A percentile compares a stretch with the other conserved stretches of the same genome.
phyloP scores from a whole-genome alignment of 2,329 filamentous ascomycete genomes.

The Colletotrichum tropicicola region DNA sequence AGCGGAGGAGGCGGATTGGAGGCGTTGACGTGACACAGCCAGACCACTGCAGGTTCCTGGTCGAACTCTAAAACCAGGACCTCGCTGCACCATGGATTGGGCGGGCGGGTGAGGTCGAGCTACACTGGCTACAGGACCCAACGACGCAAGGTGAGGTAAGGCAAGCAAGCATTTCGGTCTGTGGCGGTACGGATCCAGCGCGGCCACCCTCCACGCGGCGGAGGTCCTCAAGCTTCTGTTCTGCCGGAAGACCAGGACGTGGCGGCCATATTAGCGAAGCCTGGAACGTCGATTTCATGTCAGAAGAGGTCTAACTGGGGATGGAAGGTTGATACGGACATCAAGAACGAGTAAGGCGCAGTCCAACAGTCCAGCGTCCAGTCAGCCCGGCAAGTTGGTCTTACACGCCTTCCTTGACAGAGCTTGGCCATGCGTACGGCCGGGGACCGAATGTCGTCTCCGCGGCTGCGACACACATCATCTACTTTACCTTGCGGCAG shows the following conservation, averaged over 20 bases:
- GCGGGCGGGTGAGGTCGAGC: background rate
- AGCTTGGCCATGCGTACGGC: background rate
- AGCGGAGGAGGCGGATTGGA: constrained; percentile 9
- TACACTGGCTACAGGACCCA: background rate
- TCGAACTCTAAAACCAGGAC: constrained; percentile 19
- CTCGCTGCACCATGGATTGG: background rate
- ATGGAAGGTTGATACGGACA: background rate
- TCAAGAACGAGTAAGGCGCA: constrained; percentile 7
- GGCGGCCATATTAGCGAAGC: background rate
- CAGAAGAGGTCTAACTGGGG: background rate
- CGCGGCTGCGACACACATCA: constrained; percentile 9
- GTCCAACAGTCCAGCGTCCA: background rate
- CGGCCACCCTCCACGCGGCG: too few species aligned
- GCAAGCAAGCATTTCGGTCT: constrained; percentile 1
- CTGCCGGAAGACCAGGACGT: background rate
- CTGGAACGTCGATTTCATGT: background rate
- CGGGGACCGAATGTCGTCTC: constrained; percentile 7
- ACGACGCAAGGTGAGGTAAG: background rate
- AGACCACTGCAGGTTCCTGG: constrained; percentile 16
- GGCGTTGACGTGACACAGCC: constrained; percentile 13
- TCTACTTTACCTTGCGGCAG: background rate
- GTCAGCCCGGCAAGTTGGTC: too few species aligned
- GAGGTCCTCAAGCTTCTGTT: too few species aligned
- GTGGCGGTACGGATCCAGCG: constrained; percentile 3
- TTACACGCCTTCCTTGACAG: background rate